phyloP scores from a whole-genome alignment of 2,329 filamentous ascomycete species.

The Epichloe coenophiala region DNA sequence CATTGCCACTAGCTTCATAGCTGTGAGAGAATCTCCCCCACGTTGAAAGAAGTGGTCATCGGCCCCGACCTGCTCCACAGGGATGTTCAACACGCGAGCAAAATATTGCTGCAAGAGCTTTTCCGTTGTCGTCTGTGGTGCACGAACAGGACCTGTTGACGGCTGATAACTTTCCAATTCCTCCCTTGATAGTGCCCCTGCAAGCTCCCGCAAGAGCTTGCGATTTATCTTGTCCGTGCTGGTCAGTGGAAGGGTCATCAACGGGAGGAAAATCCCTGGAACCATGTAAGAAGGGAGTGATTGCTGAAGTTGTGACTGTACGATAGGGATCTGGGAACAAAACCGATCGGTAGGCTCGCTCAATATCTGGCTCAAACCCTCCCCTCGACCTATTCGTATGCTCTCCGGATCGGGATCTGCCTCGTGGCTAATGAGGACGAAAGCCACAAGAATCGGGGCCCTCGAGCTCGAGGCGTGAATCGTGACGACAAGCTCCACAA shows the following conservation, averaged over 20 bases:
- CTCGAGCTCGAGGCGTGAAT: not conserved
- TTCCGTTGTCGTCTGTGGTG: not conserved
- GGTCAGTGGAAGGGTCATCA: not conserved
- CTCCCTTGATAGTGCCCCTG: not conserved
- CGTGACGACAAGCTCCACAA: not conserved
- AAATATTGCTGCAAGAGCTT: not conserved
- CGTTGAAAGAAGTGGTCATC: not conserved
- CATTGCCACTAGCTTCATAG: not conserved
- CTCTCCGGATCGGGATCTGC: too few relatives aligned
- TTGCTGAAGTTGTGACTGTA: not conserved
- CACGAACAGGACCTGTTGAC: not conserved
- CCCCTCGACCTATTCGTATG: too few relatives aligned
- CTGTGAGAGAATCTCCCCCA: conserved; percentile 2
- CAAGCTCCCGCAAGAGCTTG: not conserved
- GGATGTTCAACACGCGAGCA: not conserved
- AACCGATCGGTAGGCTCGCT: not conserved
- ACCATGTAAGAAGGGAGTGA: conserved; percentile 3
- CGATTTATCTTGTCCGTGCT: not conserved
- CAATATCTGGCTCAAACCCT: not conserved
- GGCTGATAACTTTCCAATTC: not conserved
- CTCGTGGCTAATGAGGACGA: not conserved
- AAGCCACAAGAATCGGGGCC: not conserved
- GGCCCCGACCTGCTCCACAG: not conserved
- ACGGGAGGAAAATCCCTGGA: not conserved
- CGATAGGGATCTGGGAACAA: not conserved